phyloP scores from a whole-genome alignment of 139 green algal species.

The Tetratostichococcus sp. region DNA sequence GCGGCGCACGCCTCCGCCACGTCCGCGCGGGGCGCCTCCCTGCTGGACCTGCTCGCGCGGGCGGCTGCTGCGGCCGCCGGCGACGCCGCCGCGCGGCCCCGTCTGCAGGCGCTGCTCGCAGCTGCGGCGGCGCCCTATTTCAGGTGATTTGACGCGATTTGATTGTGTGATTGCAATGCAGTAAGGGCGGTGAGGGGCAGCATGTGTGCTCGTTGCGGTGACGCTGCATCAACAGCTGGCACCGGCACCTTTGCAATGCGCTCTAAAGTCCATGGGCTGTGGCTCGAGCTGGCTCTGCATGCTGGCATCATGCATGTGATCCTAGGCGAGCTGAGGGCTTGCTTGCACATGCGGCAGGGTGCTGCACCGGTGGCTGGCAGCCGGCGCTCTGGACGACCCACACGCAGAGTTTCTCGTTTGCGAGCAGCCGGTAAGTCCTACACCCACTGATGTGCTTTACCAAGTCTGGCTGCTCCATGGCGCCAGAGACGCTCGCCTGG shows the following conservation, averaged over 20 bases:
- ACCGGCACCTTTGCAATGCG: too few species aligned
- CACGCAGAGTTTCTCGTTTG: constrained; percentile 89
- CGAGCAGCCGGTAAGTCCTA: constrained; percentile 35
- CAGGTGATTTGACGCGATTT: neutral
- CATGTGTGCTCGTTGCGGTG: too few species aligned
- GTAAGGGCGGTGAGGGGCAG: too few species aligned
- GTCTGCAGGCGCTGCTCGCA: constrained; percentile 65
- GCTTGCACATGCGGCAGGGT: constrained; percentile 24
- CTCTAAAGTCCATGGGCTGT: too few species aligned
- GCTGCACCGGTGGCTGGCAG: constrained; percentile 77
- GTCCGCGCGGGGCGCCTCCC: constrained; percentile 28
- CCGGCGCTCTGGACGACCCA: constrained; percentile 77
- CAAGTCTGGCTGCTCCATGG: too few species aligned
- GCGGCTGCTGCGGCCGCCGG: neutral
- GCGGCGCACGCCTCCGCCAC: constrained; percentile 38
- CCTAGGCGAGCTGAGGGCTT: too few species aligned
- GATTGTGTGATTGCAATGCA: too few species aligned
- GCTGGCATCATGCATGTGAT: too few species aligned
- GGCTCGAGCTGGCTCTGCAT: too few species aligned
- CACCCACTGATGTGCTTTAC: too few species aligned
- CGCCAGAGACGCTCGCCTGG: too few species aligned
- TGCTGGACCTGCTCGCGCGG: constrained; percentile 72
- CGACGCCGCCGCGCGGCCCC: constrained; percentile 27
- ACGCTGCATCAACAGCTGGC: too few species aligned
- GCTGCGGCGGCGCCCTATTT: constrained; percentile 76